Evolutionary conservation across 495 filamentous ascomycete species (phyloP), one percentile per base, ranked within the genome.

Genomic region (Penicillium crystallinum): DNA sequence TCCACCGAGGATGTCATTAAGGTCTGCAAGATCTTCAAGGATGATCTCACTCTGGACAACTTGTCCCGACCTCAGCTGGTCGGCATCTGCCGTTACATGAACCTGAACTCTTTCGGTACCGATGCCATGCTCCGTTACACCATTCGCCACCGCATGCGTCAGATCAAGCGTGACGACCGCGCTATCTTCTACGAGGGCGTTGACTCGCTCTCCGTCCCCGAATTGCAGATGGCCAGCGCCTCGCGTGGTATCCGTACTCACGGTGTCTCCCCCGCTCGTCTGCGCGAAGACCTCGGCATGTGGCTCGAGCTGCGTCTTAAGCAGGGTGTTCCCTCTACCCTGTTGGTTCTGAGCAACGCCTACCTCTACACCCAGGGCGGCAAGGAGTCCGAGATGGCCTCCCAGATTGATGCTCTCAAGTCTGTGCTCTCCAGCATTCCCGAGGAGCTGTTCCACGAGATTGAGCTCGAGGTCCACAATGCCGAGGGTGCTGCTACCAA

Each of bases 21-120:
- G 74, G 93, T 99, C 49, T 97, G 95, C 85, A 95, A 99, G 79
- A 86, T 96, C 63, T 99, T 99, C 79, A 96, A 93, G 71, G 93
- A 99, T 69, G 93, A 99, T 66, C 63, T 99, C 53, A 99, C 93
- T 0, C 80, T 99, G 14, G 93, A 99, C 82, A 97, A 97, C 69
- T 72, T 99, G 59, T 97, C 92, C 2, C 82, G 93, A 43, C 92
- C 93, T 15, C 93, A 99, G 67, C 77, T 99, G 31, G 93, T 99
- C 21, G 95, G 83, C 33, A 99, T 99, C 81, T 96, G 92, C 76
- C 88, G 90, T 15, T 99, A 99, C 72, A 90, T 99, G 85, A 97
- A 97, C 70, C 78, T 99, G 36, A 95, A 90, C 74, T 89, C 89
- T 5, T 96, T 99, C 64, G 93, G 93, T 53, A 96, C 95, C 17